These are phyloP conservation scores for Hypoxylon rubiginosum DNA, from an alignment of 2,329 filamentous ascomycete species.

Conservation along the genomic window DNA sequence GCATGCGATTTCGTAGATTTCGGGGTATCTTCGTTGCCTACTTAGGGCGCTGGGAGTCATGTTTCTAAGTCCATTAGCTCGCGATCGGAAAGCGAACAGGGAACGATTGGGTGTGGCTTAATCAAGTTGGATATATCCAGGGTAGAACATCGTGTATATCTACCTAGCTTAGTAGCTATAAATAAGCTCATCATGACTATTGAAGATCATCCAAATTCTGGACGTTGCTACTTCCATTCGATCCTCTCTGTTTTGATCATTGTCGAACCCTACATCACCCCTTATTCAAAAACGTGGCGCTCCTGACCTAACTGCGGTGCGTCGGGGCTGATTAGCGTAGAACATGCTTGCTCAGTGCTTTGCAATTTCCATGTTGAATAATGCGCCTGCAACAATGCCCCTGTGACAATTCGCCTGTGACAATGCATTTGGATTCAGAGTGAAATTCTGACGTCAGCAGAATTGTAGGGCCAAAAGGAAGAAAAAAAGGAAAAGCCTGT, in stretches of 20 bases:
- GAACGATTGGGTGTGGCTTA: too few relatives aligned
- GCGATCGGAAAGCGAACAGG: too few relatives aligned
- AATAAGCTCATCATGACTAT: too few relatives aligned
- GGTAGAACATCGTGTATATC: too few relatives aligned
- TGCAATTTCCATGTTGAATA: too few relatives aligned
- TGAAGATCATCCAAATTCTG: too few relatives aligned
- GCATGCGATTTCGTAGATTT: background rate
- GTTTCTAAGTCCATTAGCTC: too few relatives aligned
- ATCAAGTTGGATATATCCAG: too few relatives aligned
- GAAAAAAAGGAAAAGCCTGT: background rate
- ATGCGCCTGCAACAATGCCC: too few relatives aligned
- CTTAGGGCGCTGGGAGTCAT: too few relatives aligned
- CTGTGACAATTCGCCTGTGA: background rate
- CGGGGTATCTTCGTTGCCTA: background rate
- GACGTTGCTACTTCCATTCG: background rate
- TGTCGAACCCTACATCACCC: background rate
- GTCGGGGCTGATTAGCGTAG: background rate
- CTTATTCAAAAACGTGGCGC: background rate
- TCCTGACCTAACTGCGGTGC: background rate
- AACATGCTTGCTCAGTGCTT: too few relatives aligned
- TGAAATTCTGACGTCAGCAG: slow-evolving; percentile 35
- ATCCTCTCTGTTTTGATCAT: background rate
- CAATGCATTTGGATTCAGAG: background rate
- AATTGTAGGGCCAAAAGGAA: background rate
- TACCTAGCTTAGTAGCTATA: too few relatives aligned